Base-by-base conservation (phyloP, 371 early-diverging fungal species). In the Rhizomucor miehei region DNA sequence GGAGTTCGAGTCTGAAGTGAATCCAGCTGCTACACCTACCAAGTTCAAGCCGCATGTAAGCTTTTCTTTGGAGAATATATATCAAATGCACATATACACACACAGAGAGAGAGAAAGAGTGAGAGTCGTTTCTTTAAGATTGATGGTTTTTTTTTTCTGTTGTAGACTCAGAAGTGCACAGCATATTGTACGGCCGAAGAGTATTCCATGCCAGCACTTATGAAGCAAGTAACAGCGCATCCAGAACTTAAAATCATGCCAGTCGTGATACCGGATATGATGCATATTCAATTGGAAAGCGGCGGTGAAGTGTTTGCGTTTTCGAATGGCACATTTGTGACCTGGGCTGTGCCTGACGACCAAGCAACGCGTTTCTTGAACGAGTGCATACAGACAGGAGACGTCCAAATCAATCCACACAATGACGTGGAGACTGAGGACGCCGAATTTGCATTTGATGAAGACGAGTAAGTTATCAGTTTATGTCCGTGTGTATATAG, bases 231-330 rank as follows among this genome's bases (percentile, higher is more conserved):
- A 6, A 1, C 23, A 0, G n/a, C n/a, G n/a, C n/a, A n/a, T n/a
- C n/a, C n/a, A n/a, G n/a, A n/a, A n/a, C 44, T 24, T 37, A 35
- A 48, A 5, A 20, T 48, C 1, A 40, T 58, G 47, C 50, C 41
- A 17, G 17, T 29, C 12, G 43, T 44, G 36, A 54, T 44, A 39
- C 16, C 51, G 6, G 58, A 63, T 29, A 46, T 59, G 44, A 12
- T 63, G 4, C 67, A 67, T 48, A 37, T 65, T 1, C 34, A 54
- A 14, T 23, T 51, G 46, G 34, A 52, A 45, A 37, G 40, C 35
- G 71, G 71, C 25, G 71, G 71, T 14, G 71, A 71, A 8, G 48
- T 62, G 2, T 67, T 60, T 48, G 35, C 63, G 9, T 70, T 63
- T 53, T 17, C 49, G n/a, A 59, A 70, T 40, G 65, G 65, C 8